phyloP scores from a whole-genome alignment of 495 filamentous ascomycete genomes.

The Cercophora sp. region DNA sequence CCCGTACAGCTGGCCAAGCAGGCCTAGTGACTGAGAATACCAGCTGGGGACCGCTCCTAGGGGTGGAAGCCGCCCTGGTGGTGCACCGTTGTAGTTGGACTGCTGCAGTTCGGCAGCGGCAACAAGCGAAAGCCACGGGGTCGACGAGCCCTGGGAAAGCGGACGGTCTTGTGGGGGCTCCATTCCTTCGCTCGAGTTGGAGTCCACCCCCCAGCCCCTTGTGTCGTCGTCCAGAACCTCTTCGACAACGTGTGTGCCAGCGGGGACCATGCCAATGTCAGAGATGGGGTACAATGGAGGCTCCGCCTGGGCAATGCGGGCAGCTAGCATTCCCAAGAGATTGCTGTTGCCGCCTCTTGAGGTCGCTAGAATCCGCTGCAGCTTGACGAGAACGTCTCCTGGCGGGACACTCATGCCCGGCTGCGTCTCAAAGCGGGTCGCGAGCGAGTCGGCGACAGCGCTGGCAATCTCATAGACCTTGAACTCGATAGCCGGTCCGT shows the following conservation, averaged over 20 bases:
- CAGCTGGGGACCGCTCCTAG: too few relatives aligned
- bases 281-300: neutral
- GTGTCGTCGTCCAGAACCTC: constrained; percentile 3
- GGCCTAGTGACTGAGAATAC: too few relatives aligned
- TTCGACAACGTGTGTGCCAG: neutral
- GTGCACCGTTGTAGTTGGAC: too few relatives aligned
- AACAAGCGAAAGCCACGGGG: constrained; percentile 19
- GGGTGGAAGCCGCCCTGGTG: too few relatives aligned
- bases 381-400: constrained; percentile 27
- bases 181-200: neutral
- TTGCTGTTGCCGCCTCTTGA: constrained; percentile 33
- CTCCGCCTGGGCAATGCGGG: constrained; percentile 27
- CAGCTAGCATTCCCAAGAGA: constrained; percentile 25
- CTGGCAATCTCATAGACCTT: constrained; percentile 47
- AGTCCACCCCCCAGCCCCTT: neutral
- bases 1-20: too few relatives aligned
- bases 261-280: neutral
- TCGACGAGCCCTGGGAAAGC: neutral
- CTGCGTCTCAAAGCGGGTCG: constrained; percentile 16
- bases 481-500: constrained; percentile 32
- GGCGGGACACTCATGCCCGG: constrained; percentile 19
- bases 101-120: constrained; percentile 16
- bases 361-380: constrained; percentile 34
- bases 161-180: neutral
- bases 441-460: constrained; percentile 43